Percentiles rank a stretch among this genome's conserved stretches.
Evolutionary conservation across 1,284 basidiomycete species (phyloP).

Genomic region (Sporisorium iseilematis-ciliati): DNA sequence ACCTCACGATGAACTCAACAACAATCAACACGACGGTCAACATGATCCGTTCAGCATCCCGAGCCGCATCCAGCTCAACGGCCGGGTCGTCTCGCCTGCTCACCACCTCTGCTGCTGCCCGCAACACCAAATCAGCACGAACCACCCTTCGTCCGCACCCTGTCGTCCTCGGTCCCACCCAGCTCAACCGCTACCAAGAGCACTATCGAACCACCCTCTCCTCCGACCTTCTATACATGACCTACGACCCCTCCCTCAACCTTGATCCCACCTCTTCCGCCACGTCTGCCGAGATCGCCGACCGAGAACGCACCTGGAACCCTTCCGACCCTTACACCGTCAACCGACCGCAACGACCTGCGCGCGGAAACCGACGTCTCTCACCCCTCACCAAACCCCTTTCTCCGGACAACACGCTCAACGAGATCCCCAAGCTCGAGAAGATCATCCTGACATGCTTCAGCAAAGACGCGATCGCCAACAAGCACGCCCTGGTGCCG

Average conservation of each 20-base stretch:
- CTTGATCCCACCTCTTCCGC: constrained; percentile 19
- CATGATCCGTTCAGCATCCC: constrained; percentile 28
- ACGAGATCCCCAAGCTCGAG: constrained; percentile 77
- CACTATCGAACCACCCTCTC: constrained; percentile 87
- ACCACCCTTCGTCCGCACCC: constrained; percentile 53
- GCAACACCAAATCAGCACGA: constrained; percentile 34
- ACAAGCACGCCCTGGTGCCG: constrained; percentile 82
- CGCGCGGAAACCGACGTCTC: constrained; percentile 75
- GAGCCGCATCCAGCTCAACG: constrained; percentile 11
- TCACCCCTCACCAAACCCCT: constrained; percentile 57
- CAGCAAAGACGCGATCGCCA: constrained; percentile 74
- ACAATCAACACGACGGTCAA: constrained; percentile 40
- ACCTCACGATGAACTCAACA: constrained; percentile 31
- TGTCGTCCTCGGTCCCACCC: constrained; percentile 73
- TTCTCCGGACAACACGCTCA: constrained; percentile 33
- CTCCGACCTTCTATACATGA: constrained; percentile 94
- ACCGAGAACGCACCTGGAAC: constrained; percentile 77
- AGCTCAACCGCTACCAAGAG: constrained; percentile 81
- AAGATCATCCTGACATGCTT: constrained; percentile 75
- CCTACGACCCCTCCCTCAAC: constrained; percentile 75
- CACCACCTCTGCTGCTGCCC: constrained; percentile 1
- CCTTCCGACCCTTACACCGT: constrained; percentile 82
- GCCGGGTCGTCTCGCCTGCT: constrained; percentile 18
- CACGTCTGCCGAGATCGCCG: constrained; percentile 16
- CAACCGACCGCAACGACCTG: constrained; percentile 77